phyloP scores from a whole-genome alignment of 768 basidiomycete species.

The Melanogaster broomeanus region DNA sequence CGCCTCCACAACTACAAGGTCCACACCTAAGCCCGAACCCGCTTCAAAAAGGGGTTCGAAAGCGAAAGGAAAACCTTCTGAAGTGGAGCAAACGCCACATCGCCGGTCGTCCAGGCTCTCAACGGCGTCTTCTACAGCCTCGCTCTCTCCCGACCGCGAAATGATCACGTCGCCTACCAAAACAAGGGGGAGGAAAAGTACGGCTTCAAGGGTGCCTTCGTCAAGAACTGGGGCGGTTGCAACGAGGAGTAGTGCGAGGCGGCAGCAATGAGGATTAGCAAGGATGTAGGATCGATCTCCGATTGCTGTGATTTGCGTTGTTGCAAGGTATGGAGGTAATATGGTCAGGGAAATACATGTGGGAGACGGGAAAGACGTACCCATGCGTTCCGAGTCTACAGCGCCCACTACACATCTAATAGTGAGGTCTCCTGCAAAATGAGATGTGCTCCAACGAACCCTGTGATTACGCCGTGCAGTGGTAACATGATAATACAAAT shows the following conservation, averaged over 20 bases:
- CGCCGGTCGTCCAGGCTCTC: slow-evolving; percentile 44
- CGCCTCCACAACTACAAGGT: slow-evolving; percentile 9
- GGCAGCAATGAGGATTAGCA: slow-evolving; percentile 22
- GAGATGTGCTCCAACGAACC: no score
- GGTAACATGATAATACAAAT: not conserved
- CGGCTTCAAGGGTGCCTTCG: slow-evolving; percentile 9
- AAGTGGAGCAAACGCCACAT: slow-evolving; percentile 26
- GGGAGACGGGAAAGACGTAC: no score
- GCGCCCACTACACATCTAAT: no score
- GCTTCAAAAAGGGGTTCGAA: slow-evolving; percentile 7
- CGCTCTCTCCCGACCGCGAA: slow-evolving; percentile 35
- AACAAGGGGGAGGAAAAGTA: slow-evolving; percentile 21
- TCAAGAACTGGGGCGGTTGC: slow-evolving; percentile 14
- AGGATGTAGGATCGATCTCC: slow-evolving; percentile 1
- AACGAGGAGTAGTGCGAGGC: slow-evolving; percentile 33
- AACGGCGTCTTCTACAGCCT: slow-evolving; percentile 26
- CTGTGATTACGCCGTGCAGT: no score
- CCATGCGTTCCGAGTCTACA: no score
- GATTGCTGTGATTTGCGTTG: no score
- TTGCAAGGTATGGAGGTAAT: no score
- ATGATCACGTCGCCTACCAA: slow-evolving; percentile 22
- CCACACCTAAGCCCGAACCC: slow-evolving; percentile 4
- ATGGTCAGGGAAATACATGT: no score
- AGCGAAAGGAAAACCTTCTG: slow-evolving; percentile 15
- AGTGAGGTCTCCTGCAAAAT: no score